Percentiles rank a stretch among this genome's conserved stretches.
Conservation (phyloP, 192 early-diverging fungal species). For the Phycomyces blakesleeanus region DNA sequence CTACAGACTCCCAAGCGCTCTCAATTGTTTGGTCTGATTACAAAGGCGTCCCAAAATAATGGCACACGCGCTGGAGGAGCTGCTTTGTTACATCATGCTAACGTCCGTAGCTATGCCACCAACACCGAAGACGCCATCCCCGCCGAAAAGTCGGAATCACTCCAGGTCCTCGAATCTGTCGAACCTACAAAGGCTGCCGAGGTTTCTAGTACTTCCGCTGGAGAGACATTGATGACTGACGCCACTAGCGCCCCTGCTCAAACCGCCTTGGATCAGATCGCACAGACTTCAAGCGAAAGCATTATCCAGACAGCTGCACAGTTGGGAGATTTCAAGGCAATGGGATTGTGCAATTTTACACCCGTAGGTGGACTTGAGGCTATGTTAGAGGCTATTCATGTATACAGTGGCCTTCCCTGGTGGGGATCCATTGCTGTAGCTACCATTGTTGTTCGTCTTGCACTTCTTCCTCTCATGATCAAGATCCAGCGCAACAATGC, state of each 20-base stretch:
- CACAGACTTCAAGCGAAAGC: conserved; percentile 25
- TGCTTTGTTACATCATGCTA: background rate
- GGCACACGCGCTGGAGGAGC: background rate
- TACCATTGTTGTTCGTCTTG: conserved; percentile 64
- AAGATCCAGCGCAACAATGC: conserved; percentile 69
- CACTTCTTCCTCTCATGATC: conserved; percentile 69
- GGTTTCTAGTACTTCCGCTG: background rate
- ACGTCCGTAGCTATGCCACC: conserved; percentile 13
- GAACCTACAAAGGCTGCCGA: background rate
- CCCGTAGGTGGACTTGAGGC: conserved; percentile 72
- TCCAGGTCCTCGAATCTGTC: background rate
- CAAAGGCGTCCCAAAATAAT: background rate
- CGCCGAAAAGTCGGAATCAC: background rate
- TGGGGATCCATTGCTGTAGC: conserved; percentile 80
- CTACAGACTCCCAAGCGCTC: background rate
- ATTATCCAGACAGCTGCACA: conserved; percentile 55
- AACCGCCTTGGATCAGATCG: conserved; percentile 5
- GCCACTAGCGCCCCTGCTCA: conserved; percentile 12
- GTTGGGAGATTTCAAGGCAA: conserved; percentile 80
- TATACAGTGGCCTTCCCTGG: conserved; percentile 87
- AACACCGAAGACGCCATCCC: background rate
- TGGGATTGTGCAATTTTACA: conserved; percentile 71
- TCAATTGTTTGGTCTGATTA: background rate
- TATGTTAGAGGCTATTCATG: conserved; percentile 74
- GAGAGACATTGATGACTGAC: conserved; percentile 13